Conservation (phyloP, 257 asterid species). For the Parsonsia alboflavescens region DNA sequence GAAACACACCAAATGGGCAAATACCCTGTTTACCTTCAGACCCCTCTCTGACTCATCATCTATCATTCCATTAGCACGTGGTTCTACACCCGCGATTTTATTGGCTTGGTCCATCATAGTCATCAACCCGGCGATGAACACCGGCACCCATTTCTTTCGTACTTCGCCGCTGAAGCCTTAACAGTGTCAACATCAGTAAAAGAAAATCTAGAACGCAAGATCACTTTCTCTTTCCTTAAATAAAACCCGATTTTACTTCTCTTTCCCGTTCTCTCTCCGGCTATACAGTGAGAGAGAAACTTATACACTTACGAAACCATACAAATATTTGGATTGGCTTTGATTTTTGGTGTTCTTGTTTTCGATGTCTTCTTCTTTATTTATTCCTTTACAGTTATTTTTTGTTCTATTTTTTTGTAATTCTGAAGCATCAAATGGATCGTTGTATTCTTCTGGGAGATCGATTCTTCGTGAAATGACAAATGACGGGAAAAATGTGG, state of each 20-base stretch:
- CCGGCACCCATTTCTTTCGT: not conserved
- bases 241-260: not conserved
- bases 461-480: slow-evolving; percentile 55
- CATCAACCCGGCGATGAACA: too few species aligned
- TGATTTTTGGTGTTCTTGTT: not conserved
- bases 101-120: not conserved
- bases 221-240: not conserved
- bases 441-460: slow-evolving; percentile 38
- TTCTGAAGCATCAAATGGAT: slow-evolving; percentile 29
- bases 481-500: slow-evolving; percentile 16
- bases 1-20: too few species aligned
- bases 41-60: not conserved
- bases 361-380: slow-evolving; percentile 23
- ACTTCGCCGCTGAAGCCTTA: slow-evolving; percentile 4
- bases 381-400: slow-evolving; percentile 1
- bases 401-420: slow-evolving; percentile 26
- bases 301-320: not conserved
- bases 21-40: too few species aligned
- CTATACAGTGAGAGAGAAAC: not conserved
- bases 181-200: not conserved
- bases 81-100: not conserved
- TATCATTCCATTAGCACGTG: not conserved
- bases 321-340: not conserved
- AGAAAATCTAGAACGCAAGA: not conserved
- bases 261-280: not conserved